A percentile compares a stretch with the other conserved stretches of the same genome.
Evolutionary conservation across 2,329 filamentous ascomycete genomes (phyloP).

Genomic region (Colletotrichum sp.): DNA sequence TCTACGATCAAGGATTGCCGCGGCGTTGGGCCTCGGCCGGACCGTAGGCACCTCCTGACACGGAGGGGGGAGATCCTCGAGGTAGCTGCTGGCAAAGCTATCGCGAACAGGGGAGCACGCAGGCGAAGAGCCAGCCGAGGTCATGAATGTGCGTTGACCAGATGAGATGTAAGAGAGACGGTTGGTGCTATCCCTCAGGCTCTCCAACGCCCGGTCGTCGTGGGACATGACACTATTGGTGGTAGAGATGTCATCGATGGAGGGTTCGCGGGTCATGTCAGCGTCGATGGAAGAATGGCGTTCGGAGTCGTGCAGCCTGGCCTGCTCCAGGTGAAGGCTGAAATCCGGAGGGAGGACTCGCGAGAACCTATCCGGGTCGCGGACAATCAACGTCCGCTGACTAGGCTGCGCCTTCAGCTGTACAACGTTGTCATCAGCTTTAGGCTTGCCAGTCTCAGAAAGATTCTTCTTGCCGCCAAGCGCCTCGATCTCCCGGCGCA

Average conservation of each 20-base stretch:
- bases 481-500: slow-evolving; percentile 73
- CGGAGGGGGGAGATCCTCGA: slow-evolving; percentile 20
- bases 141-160: slow-evolving; percentile 63
- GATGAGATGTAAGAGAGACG: slow-evolving; percentile 66
- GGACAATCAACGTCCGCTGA: slow-evolving; percentile 52
- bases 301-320: slow-evolving; percentile 26
- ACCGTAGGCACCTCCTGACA: slow-evolving; percentile 27
- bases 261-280: slow-evolving; percentile 41
- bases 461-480: slow-evolving; percentile 70
- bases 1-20: slow-evolving; percentile 54
- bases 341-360: slow-evolving; percentile 41
- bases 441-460: slow-evolving; percentile 63
- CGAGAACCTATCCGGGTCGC: slow-evolving; percentile 53
- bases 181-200: slow-evolving; percentile 59
- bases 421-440: slow-evolving; percentile 40
- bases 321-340: slow-evolving; percentile 32
- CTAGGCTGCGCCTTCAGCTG: slow-evolving; percentile 44
- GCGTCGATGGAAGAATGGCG: slow-evolving; percentile 25
- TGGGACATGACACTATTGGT: slow-evolving; percentile 63
- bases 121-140: slow-evolving; percentile 63
- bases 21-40: slow-evolving; percentile 55
- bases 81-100: slow-evolving; percentile 46
- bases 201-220: slow-evolving; percentile 64
- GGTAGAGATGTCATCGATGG: slow-evolving; percentile 59
- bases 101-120: slow-evolving; percentile 60